These are phyloP conservation scores for Meyerozyma guilliermondii DNA, from an alignment of 1,139 yeast species.

Conservation along the genomic window DNA sequence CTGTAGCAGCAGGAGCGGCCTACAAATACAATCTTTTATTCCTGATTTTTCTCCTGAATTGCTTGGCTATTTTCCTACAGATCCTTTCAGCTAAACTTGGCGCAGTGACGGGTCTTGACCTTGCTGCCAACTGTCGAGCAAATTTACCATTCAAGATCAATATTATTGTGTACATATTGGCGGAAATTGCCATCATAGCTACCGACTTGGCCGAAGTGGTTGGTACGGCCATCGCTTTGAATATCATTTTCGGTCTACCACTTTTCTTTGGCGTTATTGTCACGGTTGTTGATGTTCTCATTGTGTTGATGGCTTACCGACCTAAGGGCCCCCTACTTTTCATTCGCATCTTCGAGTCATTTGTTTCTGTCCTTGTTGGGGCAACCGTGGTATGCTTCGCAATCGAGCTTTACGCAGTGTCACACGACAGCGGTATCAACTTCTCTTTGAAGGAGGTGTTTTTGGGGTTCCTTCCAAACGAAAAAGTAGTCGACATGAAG, in stretches of 20 bases:
- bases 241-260: conserved; percentile 76
- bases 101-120: conserved; percentile 83
- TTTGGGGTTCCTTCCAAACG: conserved; percentile 76
- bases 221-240: conserved; percentile 87
- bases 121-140: conserved; percentile 80
- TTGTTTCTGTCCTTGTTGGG: conserved; percentile 70
- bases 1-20: conserved; percentile 89
- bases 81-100: conserved; percentile 81
- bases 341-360: conserved; percentile 75
- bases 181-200: conserved; percentile 86
- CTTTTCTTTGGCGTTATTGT: conserved; percentile 72
- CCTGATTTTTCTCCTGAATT: conserved; percentile 72
- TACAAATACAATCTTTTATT: conserved; percentile 80
- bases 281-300: conserved; percentile 78
- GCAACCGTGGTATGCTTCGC: conserved; percentile 85
- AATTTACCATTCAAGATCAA: conserved; percentile 65
- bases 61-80: conserved; percentile 84
- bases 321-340: conserved; percentile 82
- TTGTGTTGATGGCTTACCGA: conserved; percentile 81
- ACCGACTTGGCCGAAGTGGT: conserved; percentile 93
- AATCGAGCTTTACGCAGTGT: conserved; percentile 66
- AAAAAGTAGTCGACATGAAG: conserved; percentile 52
- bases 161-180: conserved; percentile 59
- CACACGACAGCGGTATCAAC: conserved; percentile 45
- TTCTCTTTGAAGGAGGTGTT: conserved; percentile 53